Evolutionary conservation across 2,329 filamentous ascomycete species (phyloP).

Genomic region (Verticillium longisporum): DNA sequence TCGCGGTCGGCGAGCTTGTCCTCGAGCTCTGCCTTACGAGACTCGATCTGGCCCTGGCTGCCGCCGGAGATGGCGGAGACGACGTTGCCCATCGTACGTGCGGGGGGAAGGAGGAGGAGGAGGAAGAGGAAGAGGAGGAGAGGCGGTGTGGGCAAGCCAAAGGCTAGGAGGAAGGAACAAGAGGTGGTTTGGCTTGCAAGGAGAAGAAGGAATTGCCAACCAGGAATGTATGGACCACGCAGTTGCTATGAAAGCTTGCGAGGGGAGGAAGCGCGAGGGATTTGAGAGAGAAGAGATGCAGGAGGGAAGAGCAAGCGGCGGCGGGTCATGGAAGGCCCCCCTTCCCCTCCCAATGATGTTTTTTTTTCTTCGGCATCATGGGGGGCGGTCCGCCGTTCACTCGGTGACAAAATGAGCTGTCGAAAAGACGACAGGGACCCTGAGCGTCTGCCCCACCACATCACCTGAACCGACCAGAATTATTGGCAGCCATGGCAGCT

Average conservation of each 20-base stretch:
- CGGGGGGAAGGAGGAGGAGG: neutral
- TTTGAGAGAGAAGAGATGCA: neutral
- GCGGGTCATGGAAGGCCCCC: conserved; percentile 2
- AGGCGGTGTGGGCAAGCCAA: neutral
- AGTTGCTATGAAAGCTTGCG: conserved; percentile 1
- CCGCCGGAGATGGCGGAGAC: conserved; percentile 27
- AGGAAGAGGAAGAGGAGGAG: neutral
- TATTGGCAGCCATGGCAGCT: neutral
- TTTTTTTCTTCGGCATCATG: conserved; percentile 4
- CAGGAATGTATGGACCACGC: conserved; percentile 1
- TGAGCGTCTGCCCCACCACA: neutral
- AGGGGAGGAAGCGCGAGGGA: neutral
- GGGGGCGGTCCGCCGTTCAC: conserved; percentile 5
- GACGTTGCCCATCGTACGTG: conserved; percentile 29
- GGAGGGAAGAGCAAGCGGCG: neutral
- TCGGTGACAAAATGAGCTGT: conserved; percentile 11
- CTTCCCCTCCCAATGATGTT: conserved; percentile 4
- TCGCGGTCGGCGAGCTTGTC: conserved; percentile 31
- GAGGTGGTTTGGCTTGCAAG: neutral
- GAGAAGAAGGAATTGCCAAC: neutral
- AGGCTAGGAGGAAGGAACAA: neutral
- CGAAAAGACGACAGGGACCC: conserved; percentile 1
- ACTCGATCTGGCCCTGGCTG: conserved; percentile 24
- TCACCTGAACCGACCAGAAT: neutral
- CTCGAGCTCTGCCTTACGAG: conserved; percentile 23